Evolutionary conservation across 495 filamentous ascomycete genomes (phyloP).

Genomic region (Cetradonia linearis): DNA sequence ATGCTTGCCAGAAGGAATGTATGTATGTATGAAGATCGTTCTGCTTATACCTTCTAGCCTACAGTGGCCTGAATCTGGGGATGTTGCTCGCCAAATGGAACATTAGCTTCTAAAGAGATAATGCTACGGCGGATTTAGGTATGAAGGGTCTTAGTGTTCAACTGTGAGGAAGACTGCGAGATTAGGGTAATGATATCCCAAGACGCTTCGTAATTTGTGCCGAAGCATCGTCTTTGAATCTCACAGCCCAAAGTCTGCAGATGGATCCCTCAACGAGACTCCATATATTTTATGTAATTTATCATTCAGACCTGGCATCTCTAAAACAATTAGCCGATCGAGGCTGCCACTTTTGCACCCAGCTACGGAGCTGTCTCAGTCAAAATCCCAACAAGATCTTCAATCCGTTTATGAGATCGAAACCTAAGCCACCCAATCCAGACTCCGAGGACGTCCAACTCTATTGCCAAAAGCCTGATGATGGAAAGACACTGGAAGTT

Average conservation of each 20-base stretch:
- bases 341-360: neutral
- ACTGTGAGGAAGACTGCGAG: neutral
- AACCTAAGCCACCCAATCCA: constrained; percentile 1
- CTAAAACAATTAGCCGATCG: neutral
- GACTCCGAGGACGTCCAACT: neutral
- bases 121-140: neutral
- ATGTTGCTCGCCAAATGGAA: too few species aligned
- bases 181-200: neutral
- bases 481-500: neutral
- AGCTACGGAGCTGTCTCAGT: neutral
- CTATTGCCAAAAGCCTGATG: neutral
- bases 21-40: neutral
- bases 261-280: neutral
- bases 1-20: neutral
- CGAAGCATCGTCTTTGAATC: neutral
- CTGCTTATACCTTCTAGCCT: too few species aligned
- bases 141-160: neutral
- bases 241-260: neutral
- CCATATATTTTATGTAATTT: too few species aligned
- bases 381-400: neutral
- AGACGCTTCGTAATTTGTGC: neutral
- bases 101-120: too few species aligned
- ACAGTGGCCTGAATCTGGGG: too few species aligned
- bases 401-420: neutral
- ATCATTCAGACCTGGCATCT: neutral